Evolutionary conservation across 2,329 filamentous ascomycete species (phyloP).

Genomic region (Talaromyces islandicus): DNA sequence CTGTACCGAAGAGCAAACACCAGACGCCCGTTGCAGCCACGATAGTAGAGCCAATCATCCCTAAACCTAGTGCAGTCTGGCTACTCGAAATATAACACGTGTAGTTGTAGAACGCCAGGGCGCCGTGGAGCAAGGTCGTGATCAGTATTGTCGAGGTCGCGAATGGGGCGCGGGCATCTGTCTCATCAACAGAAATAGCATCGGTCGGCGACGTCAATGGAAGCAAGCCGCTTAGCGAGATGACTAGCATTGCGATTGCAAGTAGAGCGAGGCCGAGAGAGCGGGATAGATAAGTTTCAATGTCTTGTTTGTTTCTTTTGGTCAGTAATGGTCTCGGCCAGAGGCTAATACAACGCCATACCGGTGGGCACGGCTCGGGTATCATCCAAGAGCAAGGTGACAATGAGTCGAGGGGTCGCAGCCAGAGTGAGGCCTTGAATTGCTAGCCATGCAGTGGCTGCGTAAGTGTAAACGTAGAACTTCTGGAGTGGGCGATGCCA

Average conservation of each 20-base stretch:
- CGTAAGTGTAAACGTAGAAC: slow-evolving; percentile 41
- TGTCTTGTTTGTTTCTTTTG: slow-evolving; percentile 39
- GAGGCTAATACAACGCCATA: slow-evolving; percentile 25
- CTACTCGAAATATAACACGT: slow-evolving; percentile 54
- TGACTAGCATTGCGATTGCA: slow-evolving; percentile 55
- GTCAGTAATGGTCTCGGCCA: neutral
- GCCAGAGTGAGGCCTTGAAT: slow-evolving; percentile 50
- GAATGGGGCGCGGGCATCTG: slow-evolving; percentile 52
- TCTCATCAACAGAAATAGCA: slow-evolving; percentile 35
- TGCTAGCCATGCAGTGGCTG: slow-evolving; percentile 38
- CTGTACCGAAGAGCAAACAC: slow-evolving; percentile 56
- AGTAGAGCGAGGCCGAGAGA: slow-evolving; percentile 63
- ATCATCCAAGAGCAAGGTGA: slow-evolving; percentile 54
- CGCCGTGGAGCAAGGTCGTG: slow-evolving; percentile 60
- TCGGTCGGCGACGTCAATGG: slow-evolving; percentile 54
- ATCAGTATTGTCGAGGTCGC: slow-evolving; percentile 61
- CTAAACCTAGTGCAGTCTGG: slow-evolving; percentile 56
- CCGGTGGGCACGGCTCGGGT: slow-evolving; percentile 47
- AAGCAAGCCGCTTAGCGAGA: slow-evolving; percentile 65
- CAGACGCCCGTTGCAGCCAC: slow-evolving; percentile 61
- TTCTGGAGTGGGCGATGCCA: slow-evolving; percentile 23
- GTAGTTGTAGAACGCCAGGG: slow-evolving; percentile 62
- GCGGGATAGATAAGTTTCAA: slow-evolving; percentile 70
- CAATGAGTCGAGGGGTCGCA: slow-evolving; percentile 55
- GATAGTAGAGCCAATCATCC: slow-evolving; percentile 50